Evolutionary conservation across 2,329 filamentous ascomycete genomes (phyloP), one percentile per base, ranked within the genome.

Genomic region (Colletotrichum tropicicola): DNA sequence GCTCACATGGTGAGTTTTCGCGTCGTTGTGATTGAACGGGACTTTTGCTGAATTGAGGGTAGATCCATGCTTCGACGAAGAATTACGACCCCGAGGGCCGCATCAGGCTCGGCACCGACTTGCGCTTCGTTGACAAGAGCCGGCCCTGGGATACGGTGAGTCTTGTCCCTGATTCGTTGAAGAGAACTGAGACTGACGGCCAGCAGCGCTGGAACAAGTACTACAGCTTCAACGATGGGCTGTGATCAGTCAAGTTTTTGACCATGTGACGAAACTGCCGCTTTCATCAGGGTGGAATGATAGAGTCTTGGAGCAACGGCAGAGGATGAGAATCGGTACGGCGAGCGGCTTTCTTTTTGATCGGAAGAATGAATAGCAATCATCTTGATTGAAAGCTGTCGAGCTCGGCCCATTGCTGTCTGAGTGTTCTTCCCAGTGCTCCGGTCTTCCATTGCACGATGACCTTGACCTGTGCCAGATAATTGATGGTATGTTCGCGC

Each of bases 71-170:
- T 0, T 87, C 85, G 2, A 86, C 83, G 0, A 77, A 87, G 60
- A 88, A 88, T 54, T 77, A 83, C 48, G 84, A 87, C 44, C 78
- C 79, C 0, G 74, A 82, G 6, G 82, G 83, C 57, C 72, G 82
- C 1, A 87, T 88, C 49, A 79, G 85, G 2, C 78, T 88, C 0
- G 86, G 83, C 0, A 87, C 86, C 3, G 85, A 88, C 70, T 68
- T 88, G 53, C 79, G 86, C 2, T 88, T 87, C 69, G 85, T 86
- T 7, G 78, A 87, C 66, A 64, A 39, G 27, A 82, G 80, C 6
- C 80, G 79, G 59, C 80, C 80, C 1, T 87, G 82, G 76, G 85
- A 87, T 66, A 81, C 74, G 66, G 80, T 80, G 19, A 49, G 59
- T 44, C 27, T 6, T 2, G 0, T n/a, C 4, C 7, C 0, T 5